Evolutionary conservation across 2,329 filamentous ascomycete species (phyloP).

Genomic region (Diaporthe longicolla): DNA sequence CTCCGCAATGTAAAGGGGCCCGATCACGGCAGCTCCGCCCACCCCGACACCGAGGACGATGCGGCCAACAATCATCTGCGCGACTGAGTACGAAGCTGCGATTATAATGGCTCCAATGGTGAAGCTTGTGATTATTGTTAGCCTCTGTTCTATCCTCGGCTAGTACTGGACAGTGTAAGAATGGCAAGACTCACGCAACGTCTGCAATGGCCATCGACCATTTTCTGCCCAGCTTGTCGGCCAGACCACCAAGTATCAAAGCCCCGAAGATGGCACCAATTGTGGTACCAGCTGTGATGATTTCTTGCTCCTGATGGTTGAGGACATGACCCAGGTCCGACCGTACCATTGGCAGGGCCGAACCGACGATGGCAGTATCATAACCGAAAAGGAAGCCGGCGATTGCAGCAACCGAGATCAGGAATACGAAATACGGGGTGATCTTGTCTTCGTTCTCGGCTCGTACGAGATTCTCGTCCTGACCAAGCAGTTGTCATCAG

Average conservation of each 20-base stretch:
- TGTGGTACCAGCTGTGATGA: slow-evolving; percentile 3
- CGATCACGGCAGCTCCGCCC: slow-evolving; percentile 5
- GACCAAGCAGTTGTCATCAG: slow-evolving; percentile 39
- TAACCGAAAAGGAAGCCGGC: slow-evolving; percentile 64
- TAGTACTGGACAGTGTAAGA: not conserved
- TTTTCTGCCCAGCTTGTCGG: slow-evolving; percentile 10
- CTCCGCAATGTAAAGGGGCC: slow-evolving; percentile 6
- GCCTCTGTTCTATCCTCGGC: not conserved
- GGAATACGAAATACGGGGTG: not conserved
- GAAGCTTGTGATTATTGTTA: not conserved
- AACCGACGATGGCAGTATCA: slow-evolving; percentile 56
- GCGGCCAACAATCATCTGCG: slow-evolving; percentile 8
- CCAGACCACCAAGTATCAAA: not conserved
- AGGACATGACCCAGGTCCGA: not conserved
- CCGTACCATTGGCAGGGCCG: slow-evolving; percentile 13
- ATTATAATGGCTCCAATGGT: not conserved
- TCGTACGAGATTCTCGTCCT: slow-evolving; percentile 39
- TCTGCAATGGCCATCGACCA: slow-evolving; percentile 11
- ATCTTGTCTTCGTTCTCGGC: slow-evolving; percentile 42
- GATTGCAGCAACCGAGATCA: slow-evolving; percentile 59
- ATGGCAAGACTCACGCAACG: not conserved
- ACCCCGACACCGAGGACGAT: slow-evolving; percentile 12
- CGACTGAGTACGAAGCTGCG: slow-evolving; percentile 11
- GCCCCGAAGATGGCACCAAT: slow-evolving; percentile 10
- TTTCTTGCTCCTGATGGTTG: not conserved